Evolutionary conservation across 1,139 yeast genomes (phyloP), one percentile per base, ranked within the genome.

Genomic region (Hyphopichia khmerensis): DNA sequence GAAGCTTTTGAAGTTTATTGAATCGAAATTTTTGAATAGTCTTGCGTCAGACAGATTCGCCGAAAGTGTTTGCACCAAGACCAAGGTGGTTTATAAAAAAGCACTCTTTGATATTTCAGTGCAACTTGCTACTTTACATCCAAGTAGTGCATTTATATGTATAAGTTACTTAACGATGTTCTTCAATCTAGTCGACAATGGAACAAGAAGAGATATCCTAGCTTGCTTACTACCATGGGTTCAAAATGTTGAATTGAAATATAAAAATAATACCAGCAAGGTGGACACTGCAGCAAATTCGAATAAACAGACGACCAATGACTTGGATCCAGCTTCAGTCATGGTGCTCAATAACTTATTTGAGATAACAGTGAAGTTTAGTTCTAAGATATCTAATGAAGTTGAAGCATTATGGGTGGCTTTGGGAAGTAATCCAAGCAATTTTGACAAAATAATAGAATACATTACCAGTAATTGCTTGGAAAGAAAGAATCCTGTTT

Each of bases 331-430:
- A n/a, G 62, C 77, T 10, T 81, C 93, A 1, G 70, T 75, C 37
- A 88, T 91, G 96, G 90, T 91, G 1, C 62, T 93, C 51, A 81
- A 79, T 47, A 93, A 91, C 52, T 64, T 93, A 43, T 82, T 90
- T 61, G 97, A 89, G 53, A 84, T 93, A 36, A 88, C 97, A 0
- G 82, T 89, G 35, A 80, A 81, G 43, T 87, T 84, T 52, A 80
- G 91, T 42, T 83, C 84, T 36, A 71, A 74, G 14, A 80, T 88
- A 52, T 87, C 88, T 39, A 85, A 85, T 53, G 97, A 90, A 53
- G 88, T 93, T 9, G 98, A 91, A 59, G 95, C 96, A 0, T 64
- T 93, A 32, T 95, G 99, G 99, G 89, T 87, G 3, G 95, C 97
- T 0, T 69, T 93, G 32, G 96, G 95, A 1, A 81, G 81, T 42